These are phyloP conservation scores for Pistacia vera DNA, from an alignment of 345 rosid species.

Conservation along the genomic window DNA sequence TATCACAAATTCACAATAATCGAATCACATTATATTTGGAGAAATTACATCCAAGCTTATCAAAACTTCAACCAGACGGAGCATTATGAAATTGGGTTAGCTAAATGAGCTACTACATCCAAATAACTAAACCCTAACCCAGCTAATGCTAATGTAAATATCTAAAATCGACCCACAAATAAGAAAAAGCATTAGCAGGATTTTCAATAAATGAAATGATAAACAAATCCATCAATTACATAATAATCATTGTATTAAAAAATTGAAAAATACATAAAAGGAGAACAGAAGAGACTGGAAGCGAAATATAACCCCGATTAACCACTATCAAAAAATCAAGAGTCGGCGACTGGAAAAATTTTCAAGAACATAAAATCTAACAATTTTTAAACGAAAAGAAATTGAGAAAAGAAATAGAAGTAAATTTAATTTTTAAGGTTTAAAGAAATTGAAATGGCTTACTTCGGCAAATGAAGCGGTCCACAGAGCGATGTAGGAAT, in stretches of 20 bases:
- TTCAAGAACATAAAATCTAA: background rate
- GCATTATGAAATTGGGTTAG: background rate
- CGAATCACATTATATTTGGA: no score
- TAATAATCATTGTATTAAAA: background rate
- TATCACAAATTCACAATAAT: no score
- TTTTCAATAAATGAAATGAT: background rate
- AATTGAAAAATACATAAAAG: no score
- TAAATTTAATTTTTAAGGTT: no score
- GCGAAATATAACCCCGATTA: no score
- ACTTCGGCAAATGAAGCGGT: conserved; percentile 4
- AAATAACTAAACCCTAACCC: background rate
- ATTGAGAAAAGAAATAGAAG: background rate
- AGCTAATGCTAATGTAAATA: background rate
- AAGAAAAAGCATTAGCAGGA: background rate
- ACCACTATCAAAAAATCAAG: background rate
- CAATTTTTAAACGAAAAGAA: background rate
- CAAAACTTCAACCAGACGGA: background rate
- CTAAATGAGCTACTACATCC: background rate
- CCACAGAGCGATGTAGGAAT: background rate
- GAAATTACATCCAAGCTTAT: background rate
- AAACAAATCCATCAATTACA: background rate
- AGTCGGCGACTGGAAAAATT: background rate
- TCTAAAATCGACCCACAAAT: background rate
- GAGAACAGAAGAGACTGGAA: background rate
- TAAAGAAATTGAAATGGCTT: conserved; percentile 7